Conservation (phyloP, 2,329 filamentous ascomycete species). For the Colletotrichum sp. region DNA sequence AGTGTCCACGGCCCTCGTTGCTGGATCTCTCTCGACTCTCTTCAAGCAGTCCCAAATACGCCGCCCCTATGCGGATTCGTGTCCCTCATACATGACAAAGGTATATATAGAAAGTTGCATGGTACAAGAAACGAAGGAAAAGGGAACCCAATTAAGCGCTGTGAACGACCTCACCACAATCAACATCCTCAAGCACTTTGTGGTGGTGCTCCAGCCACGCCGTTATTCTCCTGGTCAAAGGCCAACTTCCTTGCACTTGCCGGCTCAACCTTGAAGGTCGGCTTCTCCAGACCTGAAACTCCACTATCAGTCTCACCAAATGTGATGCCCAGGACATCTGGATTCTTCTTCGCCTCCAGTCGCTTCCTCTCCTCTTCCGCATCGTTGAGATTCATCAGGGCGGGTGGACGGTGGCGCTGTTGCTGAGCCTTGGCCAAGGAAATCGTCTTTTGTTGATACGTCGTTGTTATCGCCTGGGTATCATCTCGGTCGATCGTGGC, state of each 20-base stretch:
- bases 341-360: slow-evolving; percentile 28
- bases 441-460: slow-evolving; percentile 97
- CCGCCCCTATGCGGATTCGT: slow-evolving; percentile 22
- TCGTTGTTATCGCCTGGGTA: slow-evolving; percentile 79
- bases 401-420: slow-evolving; percentile 89
- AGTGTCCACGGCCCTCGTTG: background rate
- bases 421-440: slow-evolving; percentile 86
- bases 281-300: slow-evolving; percentile 47
- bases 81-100: slow-evolving; percentile 24
- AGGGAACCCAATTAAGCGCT: background rate
- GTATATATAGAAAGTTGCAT: slow-evolving; percentile 21
- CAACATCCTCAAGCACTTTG: slow-evolving; percentile 32
- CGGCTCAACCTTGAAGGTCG: slow-evolving; percentile 35
- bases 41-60: slow-evolving; percentile 20
- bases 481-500: slow-evolving; percentile 96
- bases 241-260: slow-evolving; percentile 25
- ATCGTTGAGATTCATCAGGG: slow-evolving; percentile 71
- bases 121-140: slow-evolving; percentile 20
- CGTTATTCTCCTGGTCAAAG: slow-evolving; percentile 31
- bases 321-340: slow-evolving; percentile 46
- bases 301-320: slow-evolving; percentile 48
- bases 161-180: background rate
- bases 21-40: slow-evolving; percentile 2
- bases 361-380: slow-evolving; percentile 30
- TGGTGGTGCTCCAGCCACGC: slow-evolving; percentile 25